Evolutionary conservation across 2,329 filamentous ascomycete species (phyloP), one percentile per base, ranked within the genome.

Genomic region (Colletotrichum neosansevieriae): DNA sequence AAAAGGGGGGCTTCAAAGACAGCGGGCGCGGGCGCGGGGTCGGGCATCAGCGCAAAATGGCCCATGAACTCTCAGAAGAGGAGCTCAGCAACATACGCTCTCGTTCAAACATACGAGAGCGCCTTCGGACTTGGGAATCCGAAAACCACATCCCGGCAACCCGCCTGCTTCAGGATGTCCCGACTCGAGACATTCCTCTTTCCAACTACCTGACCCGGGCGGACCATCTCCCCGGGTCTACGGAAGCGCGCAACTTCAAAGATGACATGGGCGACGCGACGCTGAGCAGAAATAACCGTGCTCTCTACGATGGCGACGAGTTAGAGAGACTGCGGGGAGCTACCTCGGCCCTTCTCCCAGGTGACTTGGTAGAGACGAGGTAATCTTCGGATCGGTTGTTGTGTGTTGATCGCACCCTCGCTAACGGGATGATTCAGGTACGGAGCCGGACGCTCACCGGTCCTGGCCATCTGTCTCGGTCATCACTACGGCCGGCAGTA

Each of bases 401-500:
- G 21, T 21, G 29, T 29, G 24, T 24, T 5, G 24, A 24, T 24
- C 24, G 24, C 24, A 3, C 24, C 24, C 24, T 24, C 4, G 24
- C 69, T 72, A 11, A 68, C 60, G 44, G 6, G 12, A 21, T n/a
- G 19, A 12, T 6, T 15, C 62, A 80, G 78, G 40, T 75, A 75
- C 34, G 72, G 76, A 9, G 75, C 78, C n/a, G 82, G 81, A 11
- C 78, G 84, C 29, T 76, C 83, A 19, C 82, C 84, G 4, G 70
- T 86, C 15, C 78, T 89, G 50, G 87, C 82, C 12, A 74, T 89
- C 50, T 87, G 84, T 71, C 77, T 89, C 7, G 86, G 86, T 13
- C 81, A 78, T 60, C 81, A 85, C 70, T 81, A 84, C 44, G 82
- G 82, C 17, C 78, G 83, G 47, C 79, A 87, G 71, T 85, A 88